phyloP scores from a whole-genome alignment of 2,329 filamentous ascomycete genomes.

The Penicillium glabrum region DNA sequence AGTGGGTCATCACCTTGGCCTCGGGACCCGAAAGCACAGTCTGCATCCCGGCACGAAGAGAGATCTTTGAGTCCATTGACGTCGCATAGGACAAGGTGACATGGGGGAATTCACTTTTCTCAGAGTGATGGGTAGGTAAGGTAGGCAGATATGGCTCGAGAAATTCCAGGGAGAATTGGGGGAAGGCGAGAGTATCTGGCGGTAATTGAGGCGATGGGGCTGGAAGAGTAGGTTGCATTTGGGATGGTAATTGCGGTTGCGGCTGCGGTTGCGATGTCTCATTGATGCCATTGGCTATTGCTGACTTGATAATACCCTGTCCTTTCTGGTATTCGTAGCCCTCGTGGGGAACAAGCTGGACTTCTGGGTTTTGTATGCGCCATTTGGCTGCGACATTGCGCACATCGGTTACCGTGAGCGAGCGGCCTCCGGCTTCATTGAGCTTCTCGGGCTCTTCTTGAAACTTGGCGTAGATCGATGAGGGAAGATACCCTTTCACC shows the following conservation, averaged over 20 bases:
- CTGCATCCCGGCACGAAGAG: slow-evolving; percentile 74
- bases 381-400: slow-evolving; percentile 51
- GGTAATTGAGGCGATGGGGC: slow-evolving; percentile 25
- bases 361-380: slow-evolving; percentile 46
- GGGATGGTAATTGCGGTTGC: slow-evolving; percentile 1
- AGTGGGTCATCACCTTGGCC: slow-evolving; percentile 92
- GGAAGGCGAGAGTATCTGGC: slow-evolving; percentile 46
- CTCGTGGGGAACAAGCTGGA: slow-evolving; percentile 44
- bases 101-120: slow-evolving; percentile 46
- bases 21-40: slow-evolving; percentile 79
- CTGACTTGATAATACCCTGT: slow-evolving; percentile 40
- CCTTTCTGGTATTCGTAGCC: slow-evolving; percentile 48
- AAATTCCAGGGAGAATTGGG: slow-evolving; percentile 45
- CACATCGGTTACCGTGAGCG: slow-evolving; percentile 48
- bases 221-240: slow-evolving; percentile 1
- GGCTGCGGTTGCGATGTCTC: slow-evolving; percentile 10
- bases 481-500: slow-evolving; percentile 48
- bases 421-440: slow-evolving; percentile 45
- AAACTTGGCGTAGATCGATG: slow-evolving; percentile 51
- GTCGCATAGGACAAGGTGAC: slow-evolving; percentile 88
- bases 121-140: slow-evolving; percentile 14
- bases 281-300: slow-evolving; percentile 15
- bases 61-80: slow-evolving; percentile 79
- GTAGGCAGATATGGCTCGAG: slow-evolving; percentile 54
- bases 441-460: slow-evolving; percentile 47